Percentiles rank a stretch among this genome's conserved stretches.
Evolutionary conservation across 192 early-diverging fungal species (phyloP).

Genomic region (Coemansia sp.): DNA sequence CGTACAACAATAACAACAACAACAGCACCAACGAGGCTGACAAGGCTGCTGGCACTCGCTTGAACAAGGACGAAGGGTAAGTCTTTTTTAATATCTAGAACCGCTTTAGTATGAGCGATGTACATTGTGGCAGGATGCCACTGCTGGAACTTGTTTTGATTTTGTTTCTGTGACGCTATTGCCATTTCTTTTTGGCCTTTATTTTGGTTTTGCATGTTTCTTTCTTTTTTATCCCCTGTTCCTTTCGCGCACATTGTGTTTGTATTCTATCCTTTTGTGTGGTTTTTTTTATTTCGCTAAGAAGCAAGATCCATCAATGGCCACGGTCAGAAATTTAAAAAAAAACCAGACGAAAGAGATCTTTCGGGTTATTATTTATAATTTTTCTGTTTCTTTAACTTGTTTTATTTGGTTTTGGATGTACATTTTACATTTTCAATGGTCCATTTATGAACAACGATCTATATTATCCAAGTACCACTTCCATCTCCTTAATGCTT

Average conservation of each 20-base stretch:
- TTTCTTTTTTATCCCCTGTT: slow-evolving; percentile 3
- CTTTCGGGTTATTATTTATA: background rate
- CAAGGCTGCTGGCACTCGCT: background rate
- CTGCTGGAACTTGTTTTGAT: no score
- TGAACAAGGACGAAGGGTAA: slow-evolving; percentile 48
- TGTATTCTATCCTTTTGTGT: no score
- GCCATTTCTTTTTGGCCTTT: slow-evolving; percentile 9
- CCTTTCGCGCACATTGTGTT: background rate
- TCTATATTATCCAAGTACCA: background rate
- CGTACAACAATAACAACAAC: background rate
- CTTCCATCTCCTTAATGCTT: background rate
- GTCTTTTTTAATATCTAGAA: slow-evolving; percentile 5
- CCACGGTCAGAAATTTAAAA: no score
- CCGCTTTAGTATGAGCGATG: background rate
- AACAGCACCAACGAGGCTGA: slow-evolving; percentile 3
- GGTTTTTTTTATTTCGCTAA: background rate
- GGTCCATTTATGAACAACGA: slow-evolving; percentile 58
- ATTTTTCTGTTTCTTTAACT: background rate
- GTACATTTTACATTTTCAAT: slow-evolving; percentile 9
- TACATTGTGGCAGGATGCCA: no score
- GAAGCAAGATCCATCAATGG: no score
- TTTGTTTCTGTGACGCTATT: slow-evolving; percentile 13
- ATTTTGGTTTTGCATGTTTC: slow-evolving; percentile 22
- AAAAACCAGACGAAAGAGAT: background rate
- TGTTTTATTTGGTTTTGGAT: slow-evolving; percentile 12